Base-by-base conservation (phyloP, 176 grass and related monocot species). In the Coix lacrymajobi region DNA sequence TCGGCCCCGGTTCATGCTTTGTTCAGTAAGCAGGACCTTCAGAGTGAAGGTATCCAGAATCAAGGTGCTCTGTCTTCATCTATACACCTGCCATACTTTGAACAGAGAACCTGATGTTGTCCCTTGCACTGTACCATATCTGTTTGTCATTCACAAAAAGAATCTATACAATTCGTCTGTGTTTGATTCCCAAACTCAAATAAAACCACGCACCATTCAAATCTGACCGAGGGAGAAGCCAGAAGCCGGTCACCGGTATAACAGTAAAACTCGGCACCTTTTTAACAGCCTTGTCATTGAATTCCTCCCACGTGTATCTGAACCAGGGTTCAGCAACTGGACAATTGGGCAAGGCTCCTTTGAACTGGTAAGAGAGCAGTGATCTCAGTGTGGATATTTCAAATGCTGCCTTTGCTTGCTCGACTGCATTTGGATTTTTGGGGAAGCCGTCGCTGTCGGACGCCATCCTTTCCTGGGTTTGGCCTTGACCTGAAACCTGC, bases 1-100 rank as follows among this genome's bases (percentile, higher is more conserved):
- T 81, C 0, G 89, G 93, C 54, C 85, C 91, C 38, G 89, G 83
- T 48, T 99, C 96, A 41, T 99, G 96, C 82, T 99, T 90, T 70
- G 70, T 76, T 24, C 91, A 99, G 64, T 96, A 81, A 88, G 38
- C 62, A 52, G 17, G 16, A 11, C 9, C 39, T 32, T 19, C 71
- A 22, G 26, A 46, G 73, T 3, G 29, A 41, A 82, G 64, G 75
- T 30, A 77, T 58, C 39, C 66, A 57, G n/a, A n/a, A n/a, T n/a
- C 33, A 40, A 77, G 69, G 44, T 54, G 33, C 43, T 83, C 34
- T 11, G 45, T 83, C 39, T 84, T 49, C 43, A 48, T 57, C 7
- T 57, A 57, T 54, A 77, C 83, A 61, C 52, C 39, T 66, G 56
- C 77, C 56, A 71, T 65, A 79, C 67, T 66, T 75, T 39, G 11